Base-by-base conservation (phyloP, 2,329 filamentous ascomycete genomes). In the Fusarium albosuccineum region DNA sequence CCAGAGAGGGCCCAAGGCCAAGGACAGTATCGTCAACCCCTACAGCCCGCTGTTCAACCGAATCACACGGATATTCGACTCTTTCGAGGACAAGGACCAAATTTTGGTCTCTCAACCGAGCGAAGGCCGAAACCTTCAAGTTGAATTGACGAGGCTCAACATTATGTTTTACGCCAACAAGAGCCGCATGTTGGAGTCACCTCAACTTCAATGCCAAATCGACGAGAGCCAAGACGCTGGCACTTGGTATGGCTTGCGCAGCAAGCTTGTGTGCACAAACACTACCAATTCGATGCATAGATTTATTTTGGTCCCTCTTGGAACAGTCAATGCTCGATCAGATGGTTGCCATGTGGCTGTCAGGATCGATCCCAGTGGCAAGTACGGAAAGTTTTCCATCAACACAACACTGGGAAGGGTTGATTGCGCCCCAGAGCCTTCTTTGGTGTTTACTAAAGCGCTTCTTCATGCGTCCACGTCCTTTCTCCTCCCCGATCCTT, bases 381-480 rank as follows among this genome's bases (percentile, higher is more conserved):
- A 54, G 0, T 89, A 88, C 53, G 78, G 79, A 0, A 83, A 79
- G 5, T 90, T 85, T 53, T 76, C 76, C 2, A 84, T 91, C 52
- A 85, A 91, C 44, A 73, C 80, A 2, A 71, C 85, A 0, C 77
- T 92, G 8, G 83, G 85, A 0, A 80, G 86, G 3, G 73, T 92
- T 0, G 82, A 86, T 2, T 89, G 87, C 45, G 81, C 88, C 0
- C 76, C 85, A 0, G 88, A 91, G 60, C 86, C 86, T 0, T 74
- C 74, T 0, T 74, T 88, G 1, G 75, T 87, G 0, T 89, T 88
- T 57, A 79, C 77, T 0, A 90, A 89, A 66, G 87, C 87, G 0
- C 75, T 83, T 6, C 73, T 88, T 2, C 89, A 92, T 67, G 89
- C 88, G 0, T 78, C 81, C 9, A 91, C 89, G 0, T 89, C 88